Conservation (phyloP, 2,329 filamentous ascomycete species). For the Emmonsia crescens region DNA sequence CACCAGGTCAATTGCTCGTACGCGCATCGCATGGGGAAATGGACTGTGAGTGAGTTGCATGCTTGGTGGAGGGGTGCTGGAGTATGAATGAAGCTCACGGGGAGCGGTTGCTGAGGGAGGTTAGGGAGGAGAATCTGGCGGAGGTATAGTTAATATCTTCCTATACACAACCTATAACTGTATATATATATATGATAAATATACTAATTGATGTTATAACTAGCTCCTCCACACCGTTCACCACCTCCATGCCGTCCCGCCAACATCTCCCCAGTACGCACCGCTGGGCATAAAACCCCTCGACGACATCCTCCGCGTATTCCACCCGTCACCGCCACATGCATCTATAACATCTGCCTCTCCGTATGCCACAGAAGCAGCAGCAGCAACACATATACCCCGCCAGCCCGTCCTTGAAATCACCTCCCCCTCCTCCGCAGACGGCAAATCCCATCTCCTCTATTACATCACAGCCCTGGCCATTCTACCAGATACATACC, state of each 20-base stretch:
- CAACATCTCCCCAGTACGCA: constrained; percentile 12
- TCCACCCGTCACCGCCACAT: constrained; percentile 19
- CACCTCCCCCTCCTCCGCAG: constrained; percentile 38
- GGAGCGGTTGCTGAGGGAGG: constrained; percentile 41
- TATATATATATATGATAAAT: constrained; percentile 3
- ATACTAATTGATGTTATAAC: neutral
- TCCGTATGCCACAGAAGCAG: neutral
- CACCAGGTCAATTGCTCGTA: neutral
- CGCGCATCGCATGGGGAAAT: neutral
- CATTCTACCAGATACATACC: constrained; percentile 36
- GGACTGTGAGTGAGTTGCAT: neutral
- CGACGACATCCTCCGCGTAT: constrained; percentile 34
- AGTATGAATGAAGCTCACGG: constrained; percentile 22
- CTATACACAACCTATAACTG: neutral
- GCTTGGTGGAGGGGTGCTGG: neutral
- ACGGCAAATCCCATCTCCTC: constrained; percentile 50
- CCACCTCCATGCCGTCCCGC: constrained; percentile 4
- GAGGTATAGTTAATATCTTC: constrained; percentile 31
- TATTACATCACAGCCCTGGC: constrained; percentile 44
- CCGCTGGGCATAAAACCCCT: constrained; percentile 37
- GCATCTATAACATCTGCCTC: constrained; percentile 1
- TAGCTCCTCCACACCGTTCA: constrained; percentile 34
- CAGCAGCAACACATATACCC: neutral
- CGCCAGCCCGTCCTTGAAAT: constrained; percentile 41
- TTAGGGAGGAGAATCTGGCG: constrained; percentile 39